These are phyloP conservation scores for Pachyrhizus erosus DNA, from an alignment of 306 rosid genomes.

Conservation along the genomic window DNA sequence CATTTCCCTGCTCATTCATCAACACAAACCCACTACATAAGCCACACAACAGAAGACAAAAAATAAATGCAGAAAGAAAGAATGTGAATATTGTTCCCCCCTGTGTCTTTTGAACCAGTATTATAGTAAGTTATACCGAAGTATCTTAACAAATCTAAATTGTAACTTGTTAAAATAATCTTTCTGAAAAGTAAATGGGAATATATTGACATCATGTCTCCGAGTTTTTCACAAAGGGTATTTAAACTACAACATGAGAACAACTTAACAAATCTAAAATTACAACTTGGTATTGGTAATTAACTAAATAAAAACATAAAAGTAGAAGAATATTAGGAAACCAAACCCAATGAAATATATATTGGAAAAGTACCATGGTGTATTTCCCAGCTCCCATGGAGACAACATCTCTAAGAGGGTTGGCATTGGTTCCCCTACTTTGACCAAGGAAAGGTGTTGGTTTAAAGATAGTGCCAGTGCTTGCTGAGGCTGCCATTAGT, in stretches of 20 bases:
- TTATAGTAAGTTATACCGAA: neutral
- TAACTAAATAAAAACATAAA: neutral
- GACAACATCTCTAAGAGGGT: conserved; percentile 76
- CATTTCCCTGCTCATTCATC: conserved; percentile 64
- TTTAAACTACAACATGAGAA: neutral
- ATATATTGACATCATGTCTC: too few species aligned
- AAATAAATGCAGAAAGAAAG: neutral
- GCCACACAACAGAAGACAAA: neutral
- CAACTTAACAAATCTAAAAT: neutral
- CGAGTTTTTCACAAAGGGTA: neutral
- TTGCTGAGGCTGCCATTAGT: conserved; percentile 80
- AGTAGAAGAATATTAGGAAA: neutral
- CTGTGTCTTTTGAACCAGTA: too few species aligned
- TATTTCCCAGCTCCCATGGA: conserved; percentile 74
- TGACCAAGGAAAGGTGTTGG: conserved; percentile 81
- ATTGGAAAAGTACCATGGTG: conserved; percentile 72
- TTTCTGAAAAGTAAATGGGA: neutral
- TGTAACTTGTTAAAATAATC: neutral
- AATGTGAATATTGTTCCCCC: neutral
- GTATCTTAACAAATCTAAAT: neutral
- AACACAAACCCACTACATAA: neutral
- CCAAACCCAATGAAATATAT: neutral
- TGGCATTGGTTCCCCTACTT: conserved; percentile 49
- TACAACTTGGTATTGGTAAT: neutral
- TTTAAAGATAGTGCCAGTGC: conserved; percentile 72